Evolutionary conservation across 2,329 filamentous ascomycete species (phyloP), one percentile per base, ranked within the genome.

Genomic region (Microsporum audouinii): DNA sequence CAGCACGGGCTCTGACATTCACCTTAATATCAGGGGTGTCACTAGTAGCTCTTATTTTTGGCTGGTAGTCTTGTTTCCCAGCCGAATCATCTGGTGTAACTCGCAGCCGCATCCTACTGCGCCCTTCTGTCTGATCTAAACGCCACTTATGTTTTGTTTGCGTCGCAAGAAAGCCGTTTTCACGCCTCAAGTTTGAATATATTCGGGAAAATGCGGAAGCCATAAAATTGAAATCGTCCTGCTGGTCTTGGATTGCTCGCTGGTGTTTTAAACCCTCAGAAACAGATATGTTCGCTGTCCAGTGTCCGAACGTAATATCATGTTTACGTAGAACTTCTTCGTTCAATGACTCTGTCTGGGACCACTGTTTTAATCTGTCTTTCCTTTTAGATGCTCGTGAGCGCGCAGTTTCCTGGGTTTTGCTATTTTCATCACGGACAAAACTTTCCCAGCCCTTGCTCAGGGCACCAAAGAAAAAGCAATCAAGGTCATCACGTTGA

Each of bases 221-320:
- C 63, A 95, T 82, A 70, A 90, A 96, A 0, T 82, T 80, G 62
- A 89, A 82, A 68, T 91, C 92, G 70, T 99, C 94, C 67, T 96
- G 91, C 68, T 96, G 89, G 68, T 99, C 95, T 73, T 99, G 94
- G 60, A 91, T 76, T 14, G 89, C 82, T 64, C 94, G 82, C 71
- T 97, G 92, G 65, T 95, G 87, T 71, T 96, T 97, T 70, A 92
- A 83, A 66, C 94, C 87, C 71, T 99, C 94, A 0, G 92, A 90
- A 57, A 88, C 86, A 72, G 92, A 94, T 45, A 99, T 96, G 68
- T 96, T 97, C 67, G 91, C 90, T 78, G 92, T 88, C 94, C 92
- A 99, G 62, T 92, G 87, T 45, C 84, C 87, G 61, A 94, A 92
- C 0, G 89, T 88, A 65, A 88, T 85, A 68, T 96, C 89, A 69